Percentiles rank a stretch among this genome's conserved stretches.
Evolutionary conservation across 257 asterid species (phyloP).

Genomic region (Primulina tabacum): DNA sequence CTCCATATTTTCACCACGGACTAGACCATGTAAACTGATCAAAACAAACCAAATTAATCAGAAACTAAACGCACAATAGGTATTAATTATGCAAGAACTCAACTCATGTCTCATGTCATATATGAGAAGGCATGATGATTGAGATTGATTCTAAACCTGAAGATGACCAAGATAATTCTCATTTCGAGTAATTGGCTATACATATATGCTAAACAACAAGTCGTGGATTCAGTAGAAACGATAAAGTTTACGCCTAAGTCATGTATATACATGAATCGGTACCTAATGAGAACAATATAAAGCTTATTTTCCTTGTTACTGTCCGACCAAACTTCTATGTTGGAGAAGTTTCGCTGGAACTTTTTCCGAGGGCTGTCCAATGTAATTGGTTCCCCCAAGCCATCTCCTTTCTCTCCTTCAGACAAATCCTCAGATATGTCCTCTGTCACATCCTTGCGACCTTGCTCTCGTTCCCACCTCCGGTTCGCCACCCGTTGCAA

Average conservation of each 20-base stretch:
- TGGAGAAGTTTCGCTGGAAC: conserved; percentile 47
- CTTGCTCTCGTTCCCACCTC: conserved; percentile 70
- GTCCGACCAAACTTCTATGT: conserved; percentile 63
- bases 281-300: conserved; percentile 72
- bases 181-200: background rate
- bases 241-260: background rate
- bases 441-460: conserved; percentile 69
- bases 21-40: conserved; percentile 73
- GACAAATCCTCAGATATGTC: conserved; percentile 82
- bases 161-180: background rate
- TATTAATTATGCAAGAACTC: conserved; percentile 4
- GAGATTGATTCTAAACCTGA: background rate
- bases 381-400: conserved; percentile 43
- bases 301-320: conserved; percentile 64
- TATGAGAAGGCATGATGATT: background rate
- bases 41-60: conserved; percentile 23
- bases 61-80: background rate
- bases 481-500: conserved; percentile 47
- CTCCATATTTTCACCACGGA: conserved; percentile 91
- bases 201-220: background rate
- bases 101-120: background rate
- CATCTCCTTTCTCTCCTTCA: conserved; percentile 77
- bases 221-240: background rate
- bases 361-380: conserved; percentile 53
- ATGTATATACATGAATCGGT: background rate